Base-by-base conservation (phyloP, 495 filamentous ascomycete genomes). In the Aspergillus haitiensis region DNA sequence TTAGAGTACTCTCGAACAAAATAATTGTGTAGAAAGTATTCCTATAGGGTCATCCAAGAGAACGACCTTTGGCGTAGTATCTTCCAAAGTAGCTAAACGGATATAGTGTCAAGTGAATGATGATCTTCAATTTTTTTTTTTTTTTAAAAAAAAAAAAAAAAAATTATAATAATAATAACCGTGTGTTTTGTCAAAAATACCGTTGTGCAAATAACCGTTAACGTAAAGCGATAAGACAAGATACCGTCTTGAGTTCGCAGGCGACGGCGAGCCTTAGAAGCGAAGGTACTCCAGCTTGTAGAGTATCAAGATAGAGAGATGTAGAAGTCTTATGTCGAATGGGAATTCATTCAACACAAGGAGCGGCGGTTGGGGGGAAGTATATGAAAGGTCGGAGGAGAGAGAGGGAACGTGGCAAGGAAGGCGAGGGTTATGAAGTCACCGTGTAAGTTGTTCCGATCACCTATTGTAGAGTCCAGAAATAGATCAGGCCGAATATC, bases 261-360 rank as follows among this genome's bases (percentile, higher is more conserved):
- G 77, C 75, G 75, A 80, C 77, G 77, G 77, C 73, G 67, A 70
- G 72, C 75, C 75, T 75, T 77, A 72, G 55, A 56, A 65, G 57
- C 60, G 56, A 56, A 60, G 49, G 56, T 64, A 69, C 68, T 71
- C 75, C 75, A 76, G 72, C 58, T 65, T 72, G 63, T 61, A 45
- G 60, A 66, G 69, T 70, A 69, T 70, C 63, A 66, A 70, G 61
- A 56, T 61, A 39, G 55, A 34, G 37, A 46, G 47, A 56, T 37
- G 52, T 62, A 55, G 60, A 55, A 31, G n/a, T 56, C 47, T 49
- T 45, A 52, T 33, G 18, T 39, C 37, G 52, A 55, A 49, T 51
- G 11, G 33, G 31, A 12, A 9, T 47, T 52, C 59, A 66, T 54
- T 35, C 63, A 66, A 56, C 36, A 47, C 27, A 27, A 18, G 27